Base-by-base conservation (phyloP, 768 basidiomycete species). In the Hericium alpestre region DNA sequence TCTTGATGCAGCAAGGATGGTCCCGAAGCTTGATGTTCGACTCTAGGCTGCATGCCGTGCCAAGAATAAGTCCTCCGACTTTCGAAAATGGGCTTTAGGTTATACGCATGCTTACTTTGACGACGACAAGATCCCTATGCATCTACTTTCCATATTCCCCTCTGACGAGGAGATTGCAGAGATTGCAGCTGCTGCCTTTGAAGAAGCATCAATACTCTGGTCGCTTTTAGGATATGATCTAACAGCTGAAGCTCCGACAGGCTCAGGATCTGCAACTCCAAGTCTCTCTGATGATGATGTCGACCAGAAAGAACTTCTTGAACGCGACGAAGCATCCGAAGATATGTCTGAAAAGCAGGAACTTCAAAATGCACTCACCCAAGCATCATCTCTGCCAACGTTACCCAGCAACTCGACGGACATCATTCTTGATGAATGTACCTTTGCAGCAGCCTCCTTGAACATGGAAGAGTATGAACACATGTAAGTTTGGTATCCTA, bases 91-190 rank as follows among this genome's bases (percentile, higher is more conserved):
- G n/a, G n/a, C n/a, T n/a, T n/a, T n/a, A n/a, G n/a, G n/a, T n/a
- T n/a, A n/a, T n/a, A n/a, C n/a, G n/a, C 65, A 67, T 40, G 65
- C 64, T 0, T 67, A 65, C 38, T 63, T 64, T 47, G 58, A 61
- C 43, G 3, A 61, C n/a, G n/a, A n/a, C n/a, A n/a, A 60, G 39
- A 55, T 67, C 6, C 40, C 53, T n/a, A 11, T 43, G 4, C 6
- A 20, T 3, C 8, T 39, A 6, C 40, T 54, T n/a, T n/a, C n/a
- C n/a, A n/a, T n/a, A n/a, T n/a, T n/a, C 20, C 16, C 53, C 3
- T 1, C 15, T 5, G 53, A 54, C 10, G 15, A 54, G 3, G 40
- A 54, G 12, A 54, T 54, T 15, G n/a, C 53, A 12, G 15, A 27
- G 7, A 27, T n/a, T 40, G 40, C 38, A 15, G 11, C 8, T 1